A percentile compares a stretch with the other conserved stretches of the same genome.
phyloP scores from a whole-genome alignment of 208 protist species.

The Crithidia acanthocephali region DNA sequence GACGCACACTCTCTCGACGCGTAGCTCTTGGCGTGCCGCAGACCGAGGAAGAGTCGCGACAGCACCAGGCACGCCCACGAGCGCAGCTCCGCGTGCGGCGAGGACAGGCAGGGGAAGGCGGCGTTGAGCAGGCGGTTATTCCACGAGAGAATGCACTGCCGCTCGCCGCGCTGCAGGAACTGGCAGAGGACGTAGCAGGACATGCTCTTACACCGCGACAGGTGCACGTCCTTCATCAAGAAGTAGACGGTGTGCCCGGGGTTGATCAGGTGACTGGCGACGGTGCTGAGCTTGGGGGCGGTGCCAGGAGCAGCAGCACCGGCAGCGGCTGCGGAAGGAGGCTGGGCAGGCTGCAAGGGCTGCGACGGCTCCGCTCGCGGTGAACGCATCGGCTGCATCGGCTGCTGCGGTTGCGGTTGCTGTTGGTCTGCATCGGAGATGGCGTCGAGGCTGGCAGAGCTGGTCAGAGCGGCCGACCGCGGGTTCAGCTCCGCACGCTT shows the following conservation, averaged over 20 bases:
- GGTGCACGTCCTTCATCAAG: constrained; percentile 63
- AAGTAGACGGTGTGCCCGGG: constrained; percentile 58
- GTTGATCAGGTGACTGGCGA: constrained; percentile 24
- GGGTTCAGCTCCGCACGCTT: constrained; percentile 33
- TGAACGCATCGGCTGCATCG: constrained; percentile 18
- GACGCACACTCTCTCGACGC: constrained; percentile 78
- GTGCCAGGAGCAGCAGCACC: constrained; percentile 4
- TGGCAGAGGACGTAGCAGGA: constrained; percentile 95
- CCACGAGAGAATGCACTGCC: constrained; percentile 76
- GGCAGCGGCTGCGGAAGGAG: constrained; percentile 7
- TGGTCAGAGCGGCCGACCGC: constrained; percentile 14
- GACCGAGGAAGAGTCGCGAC: constrained; percentile 66
- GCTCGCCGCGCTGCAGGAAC: constrained; percentile 65
- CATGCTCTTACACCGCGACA: constrained; percentile 89
- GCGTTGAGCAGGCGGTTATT: constrained; percentile 84
- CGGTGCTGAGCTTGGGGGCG: constrained; percentile 17
- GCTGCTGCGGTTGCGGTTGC: constrained; percentile 17
- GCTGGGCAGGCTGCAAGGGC: constrained; percentile 17
- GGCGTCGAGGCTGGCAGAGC: constrained; percentile 32
- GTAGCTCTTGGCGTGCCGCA: constrained; percentile 81
- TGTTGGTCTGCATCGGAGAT: constrained; percentile 10
- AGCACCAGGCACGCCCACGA: constrained; percentile 88
- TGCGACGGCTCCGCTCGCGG: constrained; percentile 12
- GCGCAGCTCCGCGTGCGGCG: constrained; percentile 70
- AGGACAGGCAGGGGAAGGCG: constrained; percentile 67